Conservation (phyloP, 2,329 filamentous ascomycete species). For the Tolypocladium ophioglossoides region DNA sequence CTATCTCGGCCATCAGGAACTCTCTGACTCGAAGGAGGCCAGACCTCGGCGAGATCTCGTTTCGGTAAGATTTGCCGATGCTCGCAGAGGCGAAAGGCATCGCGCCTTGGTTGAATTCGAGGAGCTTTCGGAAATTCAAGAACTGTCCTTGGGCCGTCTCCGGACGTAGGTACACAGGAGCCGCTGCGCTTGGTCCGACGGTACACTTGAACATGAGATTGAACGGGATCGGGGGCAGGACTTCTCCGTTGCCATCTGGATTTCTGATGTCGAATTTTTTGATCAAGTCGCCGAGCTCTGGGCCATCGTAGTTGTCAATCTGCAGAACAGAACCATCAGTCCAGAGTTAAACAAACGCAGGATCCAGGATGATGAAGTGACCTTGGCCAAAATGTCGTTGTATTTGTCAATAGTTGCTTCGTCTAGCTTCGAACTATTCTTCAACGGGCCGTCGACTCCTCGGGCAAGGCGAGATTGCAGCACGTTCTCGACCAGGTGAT, state of each 20-base stretch:
- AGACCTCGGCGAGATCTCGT: constrained; percentile 89
- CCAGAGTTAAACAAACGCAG: too few species aligned
- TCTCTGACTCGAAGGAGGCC: constrained; percentile 91
- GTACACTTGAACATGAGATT: constrained; percentile 98
- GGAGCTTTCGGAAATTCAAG: constrained; percentile 89
- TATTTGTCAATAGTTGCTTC: constrained; percentile 83
- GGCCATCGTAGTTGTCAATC: constrained; percentile 90
- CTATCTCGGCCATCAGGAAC: constrained; percentile 98
- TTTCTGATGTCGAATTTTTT: constrained; percentile 86
- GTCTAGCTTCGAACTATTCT: constrained; percentile 77
- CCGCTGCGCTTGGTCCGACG: constrained; percentile 84
- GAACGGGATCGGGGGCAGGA: constrained; percentile 74
- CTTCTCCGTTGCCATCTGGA: constrained; percentile 55
- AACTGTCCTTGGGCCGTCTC: constrained; percentile 99
- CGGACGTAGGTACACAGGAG: constrained; percentile 75
- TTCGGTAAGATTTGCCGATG: constrained; percentile 95
- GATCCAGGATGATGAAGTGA: too few species aligned
- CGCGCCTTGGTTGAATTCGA: constrained; percentile 88
- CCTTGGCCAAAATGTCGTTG: constrained; percentile 73
- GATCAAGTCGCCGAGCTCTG: constrained; percentile 79
- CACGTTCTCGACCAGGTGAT: constrained; percentile 92
- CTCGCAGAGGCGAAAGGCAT: constrained; percentile 97
- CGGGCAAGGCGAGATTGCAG: constrained; percentile 61
- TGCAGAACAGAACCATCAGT: too few species aligned
- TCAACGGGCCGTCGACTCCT: too few species aligned